Evolutionary conservation across 495 filamentous ascomycete species (phyloP), one percentile per base, ranked within the genome.

Genomic region (Penicillium angulare): DNA sequence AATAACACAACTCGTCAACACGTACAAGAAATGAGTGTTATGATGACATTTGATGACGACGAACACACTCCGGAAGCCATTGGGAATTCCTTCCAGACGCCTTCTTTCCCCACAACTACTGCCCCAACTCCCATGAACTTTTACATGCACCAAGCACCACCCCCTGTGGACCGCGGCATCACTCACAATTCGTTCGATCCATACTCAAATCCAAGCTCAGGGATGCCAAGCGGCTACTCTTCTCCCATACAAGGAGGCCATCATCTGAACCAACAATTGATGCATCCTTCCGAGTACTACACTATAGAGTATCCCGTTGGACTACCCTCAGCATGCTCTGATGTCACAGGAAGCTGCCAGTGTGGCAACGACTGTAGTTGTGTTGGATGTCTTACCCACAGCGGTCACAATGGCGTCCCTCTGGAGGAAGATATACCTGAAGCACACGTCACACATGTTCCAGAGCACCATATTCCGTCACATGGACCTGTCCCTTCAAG

Each of bases 1-100:
- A 91, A 91, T 59, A 68, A 79, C 17, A 77, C 81, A n/a, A 88
- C 84, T n/a, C 72, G 74, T 32, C 73, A 85, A 36, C 86, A 85
- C 59, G 80, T 89, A 7, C 72, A 74, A 49, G 71, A 77, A 43
- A 74, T 80, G 66, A 65, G 71, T 35, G 57, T 66, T 10, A 53
- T 79, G 47, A 69, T 79, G 47, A 63, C 66, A n/a, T 54, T 70
- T 22, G 59, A 67, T 20, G 66, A 62, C 5, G 64, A 71, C 18
- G 55, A 67, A 5, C 53, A 61, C 24, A 59, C 42, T 7, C 26
- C 61, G 0, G 58, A 63, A 33, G 17, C 39, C 7, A 49, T 59
- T 15, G 24, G 47, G 6, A 58, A 56, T 21, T 43, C 52, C 36
- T 63, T 53, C 22, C 56, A 56, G 35, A 13, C 33, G 18, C 27